Evolutionary conservation across 768 basidiomycete genomes (phyloP), one percentile per base, ranked within the genome.

Genomic region (Daedaleopsis sinensis): DNA sequence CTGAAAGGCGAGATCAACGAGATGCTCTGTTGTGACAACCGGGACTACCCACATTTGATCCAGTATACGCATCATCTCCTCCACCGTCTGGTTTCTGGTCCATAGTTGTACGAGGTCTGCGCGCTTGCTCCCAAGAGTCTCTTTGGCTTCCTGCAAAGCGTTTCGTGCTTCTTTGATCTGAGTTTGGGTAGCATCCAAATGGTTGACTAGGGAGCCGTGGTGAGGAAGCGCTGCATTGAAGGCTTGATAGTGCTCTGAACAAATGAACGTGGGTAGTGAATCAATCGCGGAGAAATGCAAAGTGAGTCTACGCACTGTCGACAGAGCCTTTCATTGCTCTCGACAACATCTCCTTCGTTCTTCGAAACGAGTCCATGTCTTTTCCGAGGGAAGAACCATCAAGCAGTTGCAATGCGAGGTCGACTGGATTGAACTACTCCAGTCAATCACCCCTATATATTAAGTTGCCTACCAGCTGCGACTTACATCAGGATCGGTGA

Each of bases 221-320:
- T 94, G 93, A 0, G 96, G 94, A 23, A 98, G 79, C 0, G 95
- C 89, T n/a, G 94, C 88, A 46, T 94, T 94, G 73, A 98, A 98
- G 2, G 95, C 88, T 74, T 96, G 89, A 72, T 96, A 97, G 69
- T 98, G 90, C 68, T 89, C 91, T 92, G 74, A 65, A 63, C 58
- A 57, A 53, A 16, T 62, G 46, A 47, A 47, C 19, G 19, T 21
- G 24, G 10, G 44, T 18, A 19, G 9, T 16, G 47, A 24, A 21
- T 13, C 21, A 24, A 11, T 8, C 23, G 18, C 32, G 7, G 32
- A 43, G 13, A 7, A n/a, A 9, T 52, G 62, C 58, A 12, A 51
- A 38, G 36, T 32, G 27, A 32, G 27, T 32, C 27, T 23, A 84
- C 90, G 70, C 73, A 89, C 93, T 89, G 68, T 95, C 92, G 23